Conservation (phyloP, 257 asterid species). For the Penstemon eatonii region DNA sequence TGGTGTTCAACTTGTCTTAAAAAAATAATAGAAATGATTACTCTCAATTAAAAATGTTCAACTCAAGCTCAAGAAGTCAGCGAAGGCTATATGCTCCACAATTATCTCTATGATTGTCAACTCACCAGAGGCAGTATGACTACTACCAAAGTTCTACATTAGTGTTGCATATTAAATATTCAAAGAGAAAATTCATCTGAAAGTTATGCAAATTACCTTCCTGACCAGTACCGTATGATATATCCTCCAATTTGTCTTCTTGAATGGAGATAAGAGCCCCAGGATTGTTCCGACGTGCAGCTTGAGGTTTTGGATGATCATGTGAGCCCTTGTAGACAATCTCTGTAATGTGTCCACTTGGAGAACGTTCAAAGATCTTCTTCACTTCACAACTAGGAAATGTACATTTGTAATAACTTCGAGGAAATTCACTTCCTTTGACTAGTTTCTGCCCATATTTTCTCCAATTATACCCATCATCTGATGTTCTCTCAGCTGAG, state of each 20-base stretch:
- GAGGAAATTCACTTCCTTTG: slow-evolving; percentile 97
- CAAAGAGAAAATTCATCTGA: slow-evolving; percentile 18
- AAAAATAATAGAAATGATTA: slow-evolving; percentile 25
- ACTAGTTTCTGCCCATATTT: slow-evolving; percentile 98
- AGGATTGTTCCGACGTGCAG: slow-evolving; percentile 73
- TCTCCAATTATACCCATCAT: slow-evolving; percentile 96
- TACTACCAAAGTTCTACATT: slow-evolving; percentile 9
- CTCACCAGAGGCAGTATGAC: background rate
- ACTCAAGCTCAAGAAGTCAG: slow-evolving; percentile 10
- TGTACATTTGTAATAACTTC: slow-evolving; percentile 96
- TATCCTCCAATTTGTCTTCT: slow-evolving; percentile 69
- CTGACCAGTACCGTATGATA: slow-evolving; percentile 43
- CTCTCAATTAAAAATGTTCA: slow-evolving; percentile 5
- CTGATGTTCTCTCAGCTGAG: slow-evolving; percentile 75
- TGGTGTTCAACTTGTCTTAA: slow-evolving; percentile 60
- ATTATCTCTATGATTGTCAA: background rate
- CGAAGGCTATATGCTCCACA: background rate
- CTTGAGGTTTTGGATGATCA: slow-evolving; percentile 95
- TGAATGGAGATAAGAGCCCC: slow-evolving; percentile 70
- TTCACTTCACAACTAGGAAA: slow-evolving; percentile 94
- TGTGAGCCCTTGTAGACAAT: slow-evolving; percentile 94
- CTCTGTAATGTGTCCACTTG: slow-evolving; percentile 88
- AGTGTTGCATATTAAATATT: background rate
- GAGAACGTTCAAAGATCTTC: slow-evolving; percentile 91
- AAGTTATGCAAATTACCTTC: slow-evolving; percentile 11